phyloP scores from a whole-genome alignment of 495 filamentous ascomycete species.

The Neurospora sp. region DNA sequence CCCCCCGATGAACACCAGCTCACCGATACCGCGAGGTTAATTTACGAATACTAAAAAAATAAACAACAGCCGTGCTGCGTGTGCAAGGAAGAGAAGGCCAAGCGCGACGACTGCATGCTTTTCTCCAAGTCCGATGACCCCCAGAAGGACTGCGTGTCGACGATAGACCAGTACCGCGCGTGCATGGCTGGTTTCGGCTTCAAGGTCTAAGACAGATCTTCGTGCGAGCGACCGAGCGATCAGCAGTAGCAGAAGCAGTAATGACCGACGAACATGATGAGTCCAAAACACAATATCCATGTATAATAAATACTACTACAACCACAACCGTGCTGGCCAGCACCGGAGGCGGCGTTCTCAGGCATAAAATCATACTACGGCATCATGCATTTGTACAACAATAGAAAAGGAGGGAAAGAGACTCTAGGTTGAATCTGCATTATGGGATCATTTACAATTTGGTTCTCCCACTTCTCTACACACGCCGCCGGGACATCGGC shows the following conservation, averaged over 20 bases:
- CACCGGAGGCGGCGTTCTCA: not conserved
- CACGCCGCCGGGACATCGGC: not conserved
- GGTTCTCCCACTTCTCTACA: not conserved
- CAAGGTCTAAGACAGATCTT: slow-evolving; percentile 42
- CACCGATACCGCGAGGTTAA: not conserved
- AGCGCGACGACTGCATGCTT: slow-evolving; percentile 97
- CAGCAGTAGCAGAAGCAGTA: not conserved
- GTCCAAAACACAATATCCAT: not conserved
- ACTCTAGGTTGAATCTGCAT: not conserved
- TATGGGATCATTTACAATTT: not conserved
- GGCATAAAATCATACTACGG: not conserved
- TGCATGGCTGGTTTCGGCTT: slow-evolving; percentile 96
- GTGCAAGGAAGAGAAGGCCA: slow-evolving; percentile 87
- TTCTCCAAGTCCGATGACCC: slow-evolving; percentile 75
- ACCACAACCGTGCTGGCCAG: not conserved
- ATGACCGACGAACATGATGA: not conserved
- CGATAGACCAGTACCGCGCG: slow-evolving; percentile 73
- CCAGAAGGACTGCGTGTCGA: slow-evolving; percentile 64
- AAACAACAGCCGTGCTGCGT: slow-evolving; percentile 78
- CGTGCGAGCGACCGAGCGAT: not conserved
- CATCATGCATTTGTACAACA: not conserved
- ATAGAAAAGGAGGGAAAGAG: not conserved
- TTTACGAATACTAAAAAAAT: not conserved
- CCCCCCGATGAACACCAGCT: not conserved
- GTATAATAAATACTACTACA: not conserved